These are phyloP conservation scores for Pezicula radicicola DNA, from an alignment of 2,329 filamentous ascomycete species.

Conservation along the genomic window DNA sequence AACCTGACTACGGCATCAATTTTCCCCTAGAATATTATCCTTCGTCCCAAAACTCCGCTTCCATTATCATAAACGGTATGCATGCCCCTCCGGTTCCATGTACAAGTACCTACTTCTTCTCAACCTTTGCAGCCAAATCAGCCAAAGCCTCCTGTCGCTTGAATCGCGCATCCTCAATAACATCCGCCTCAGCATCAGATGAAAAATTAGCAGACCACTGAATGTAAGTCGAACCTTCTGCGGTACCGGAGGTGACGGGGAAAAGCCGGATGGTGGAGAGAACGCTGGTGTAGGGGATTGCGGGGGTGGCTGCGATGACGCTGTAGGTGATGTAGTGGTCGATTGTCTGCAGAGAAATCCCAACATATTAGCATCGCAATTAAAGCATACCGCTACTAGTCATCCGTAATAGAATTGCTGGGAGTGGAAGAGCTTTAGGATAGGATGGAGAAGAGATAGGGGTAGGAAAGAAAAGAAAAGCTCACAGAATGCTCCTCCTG, in stretches of 20 bases:
- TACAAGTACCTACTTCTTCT: constrained; percentile 14
- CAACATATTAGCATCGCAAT: background rate
- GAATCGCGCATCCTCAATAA: constrained; percentile 73
- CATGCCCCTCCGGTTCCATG: too few relatives aligned
- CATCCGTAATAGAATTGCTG: too few relatives aligned
- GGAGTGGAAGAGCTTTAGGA: too few relatives aligned
- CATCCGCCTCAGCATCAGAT: constrained; percentile 66
- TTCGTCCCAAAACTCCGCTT: too few relatives aligned
- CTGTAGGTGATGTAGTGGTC: constrained; percentile 75
- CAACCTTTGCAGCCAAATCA: constrained; percentile 54
- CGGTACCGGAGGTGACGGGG: constrained; percentile 62
- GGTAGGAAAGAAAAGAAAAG: constrained; percentile 5
- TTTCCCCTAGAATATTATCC: too few relatives aligned
- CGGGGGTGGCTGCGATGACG: constrained; percentile 63
- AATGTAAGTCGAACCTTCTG: constrained; percentile 63
- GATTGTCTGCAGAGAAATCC: constrained; percentile 47
- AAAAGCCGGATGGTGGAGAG: constrained; percentile 65
- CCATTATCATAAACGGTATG: too few relatives aligned
- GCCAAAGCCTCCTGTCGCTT: constrained; percentile 71
- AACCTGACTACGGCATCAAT: too few relatives aligned
- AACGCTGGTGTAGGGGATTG: constrained; percentile 63
- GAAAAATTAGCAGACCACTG: constrained; percentile 70
- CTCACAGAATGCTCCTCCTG: constrained; percentile 71
- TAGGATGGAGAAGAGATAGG: too few relatives aligned
- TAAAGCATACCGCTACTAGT: too few relatives aligned